Base-by-base conservation (phyloP, 768 basidiomycete genomes). In the Termitomyces sp. region DNA sequence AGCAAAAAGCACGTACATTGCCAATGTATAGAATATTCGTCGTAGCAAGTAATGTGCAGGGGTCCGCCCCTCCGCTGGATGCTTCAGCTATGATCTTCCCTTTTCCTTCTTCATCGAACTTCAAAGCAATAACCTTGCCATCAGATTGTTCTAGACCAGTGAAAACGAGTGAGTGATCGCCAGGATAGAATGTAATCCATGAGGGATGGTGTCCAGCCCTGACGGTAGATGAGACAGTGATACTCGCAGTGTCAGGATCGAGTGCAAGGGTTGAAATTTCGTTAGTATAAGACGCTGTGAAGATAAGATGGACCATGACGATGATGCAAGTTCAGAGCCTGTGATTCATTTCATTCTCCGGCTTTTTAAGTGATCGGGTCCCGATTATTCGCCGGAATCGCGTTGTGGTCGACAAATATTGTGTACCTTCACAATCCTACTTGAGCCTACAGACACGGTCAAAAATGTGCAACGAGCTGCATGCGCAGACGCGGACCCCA, bases 101-200 rank as follows among this genome's bases (percentile, higher is more conserved):
- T 54, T 80, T 78, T 2, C 84, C 86, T 15, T 78, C 72, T n/a
- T 71, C 63, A 61, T 84, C 83, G 60, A 84, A 83, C 64, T 81
- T 83, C 60, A 94, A 67, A 14, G 82, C 85, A 7, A 86, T 68
- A 31, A 87, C 78, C 70, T 79, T 78, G 14, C 93, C 92, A n/a
- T 89, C 82, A 0, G 78, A 64, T 61, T 87, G 83, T 66, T 92
- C 88, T 20, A 92, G 76, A 0, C 81, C 86, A 11, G 90, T 76
- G 67, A 87, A 87, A 37, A 91, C 76, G 32, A 92, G 66, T 3
- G 83, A 81, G 48, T 73, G 76, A 62, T 88, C 82, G 0, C 69
- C 71, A 0, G 86, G 85, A 67, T 88, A 82, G 7, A 76, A 73
- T 11, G 86, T 81, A 63, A 95, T 79, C 92, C 92, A 94, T 5